These are phyloP conservation scores for Asclepias syriaca DNA, from an alignment of 257 asterid species.

Conservation along the genomic window DNA sequence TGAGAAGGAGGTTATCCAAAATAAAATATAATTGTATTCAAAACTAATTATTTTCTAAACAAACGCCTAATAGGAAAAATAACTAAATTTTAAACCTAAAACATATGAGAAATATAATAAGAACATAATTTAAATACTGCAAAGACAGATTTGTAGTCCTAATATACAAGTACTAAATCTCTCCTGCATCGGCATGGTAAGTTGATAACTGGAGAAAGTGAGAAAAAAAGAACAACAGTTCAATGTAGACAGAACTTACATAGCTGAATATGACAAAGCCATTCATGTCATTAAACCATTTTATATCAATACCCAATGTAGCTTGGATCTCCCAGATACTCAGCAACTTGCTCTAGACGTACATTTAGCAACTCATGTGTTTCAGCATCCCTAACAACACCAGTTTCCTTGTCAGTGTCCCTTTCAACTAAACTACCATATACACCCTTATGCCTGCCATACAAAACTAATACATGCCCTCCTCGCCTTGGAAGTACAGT, in stretches of 20 bases:
- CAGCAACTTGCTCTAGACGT: constrained; percentile 86
- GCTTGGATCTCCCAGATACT: constrained; percentile 81
- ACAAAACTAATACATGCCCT: constrained; percentile 67
- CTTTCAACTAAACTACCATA: constrained; percentile 71
- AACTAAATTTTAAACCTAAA: no score
- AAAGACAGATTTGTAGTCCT: no score
- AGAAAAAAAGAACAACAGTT: not conserved
- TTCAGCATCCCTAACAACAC: constrained; percentile 66
- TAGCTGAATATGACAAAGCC: not conserved
- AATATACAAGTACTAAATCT: no score
- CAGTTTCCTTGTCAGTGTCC: constrained; percentile 66
- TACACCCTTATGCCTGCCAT: constrained; percentile 69
- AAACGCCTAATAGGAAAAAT: no score
- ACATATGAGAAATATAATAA: no score
- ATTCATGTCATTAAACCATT: not conserved
- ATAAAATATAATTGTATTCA: no score
- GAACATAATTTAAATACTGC: no score
- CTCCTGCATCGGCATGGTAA: not conserved
- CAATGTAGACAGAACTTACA: not conserved
- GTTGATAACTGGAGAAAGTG: not conserved
- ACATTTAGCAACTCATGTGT: constrained; percentile 60
- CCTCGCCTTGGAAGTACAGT: constrained; percentile 80
- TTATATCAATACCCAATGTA: constrained; percentile 54
- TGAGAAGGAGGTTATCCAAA: no score
- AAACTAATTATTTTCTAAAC: no score